Evolutionary conservation across 179 eudicot genomes (phyloP), one percentile per base, ranked within the genome.

Genomic region (Pouteria campechiana): DNA sequence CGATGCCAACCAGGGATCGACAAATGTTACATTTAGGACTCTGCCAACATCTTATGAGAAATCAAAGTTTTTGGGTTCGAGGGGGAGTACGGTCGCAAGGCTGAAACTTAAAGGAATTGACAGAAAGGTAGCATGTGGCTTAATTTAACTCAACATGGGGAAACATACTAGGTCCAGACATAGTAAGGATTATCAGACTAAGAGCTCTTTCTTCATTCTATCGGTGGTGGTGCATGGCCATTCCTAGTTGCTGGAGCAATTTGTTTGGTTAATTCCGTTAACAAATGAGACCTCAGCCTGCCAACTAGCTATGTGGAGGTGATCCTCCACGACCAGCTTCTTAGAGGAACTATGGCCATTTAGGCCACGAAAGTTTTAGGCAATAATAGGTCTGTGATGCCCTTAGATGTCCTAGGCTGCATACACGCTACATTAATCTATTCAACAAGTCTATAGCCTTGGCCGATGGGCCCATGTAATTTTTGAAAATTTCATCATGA

Each of bases 1-100:
- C 71, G 75, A 79, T 79, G 79, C 67, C 70, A 78, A 79, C 88
- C 73, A 79, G 75, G 81, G 88, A 73, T 83, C 76, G 70, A 74
- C 77, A 80, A 69, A 82, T 78, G 83, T 82, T 75, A 51, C 75
- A 64, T 69, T 60, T 53, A 73, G 79, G 75, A 73, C 72, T 62
- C 64, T 64, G n/a, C n/a, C n/a, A n/a, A n/a, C n/a, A n/a, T n/a
- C 69, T 57, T 68, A 75, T 69, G 78, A 73, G 86, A 70, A 78
- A 74, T 78, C 78, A 78, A 70, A 64, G 80, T 78, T 67, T 74
- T 74, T 69, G 65, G 76, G 79, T 71, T 81, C 65, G 54, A 69
- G 70, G 82, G 79, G 82, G 80, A 72, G 77, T 77, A 81, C 74
- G 78, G 85, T 81, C 75, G 73, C 79, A 74, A 70, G 81, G 81